phyloP scores from a whole-genome alignment of 2,329 filamentous ascomycete species.

The Leptodontidium sp. region DNA sequence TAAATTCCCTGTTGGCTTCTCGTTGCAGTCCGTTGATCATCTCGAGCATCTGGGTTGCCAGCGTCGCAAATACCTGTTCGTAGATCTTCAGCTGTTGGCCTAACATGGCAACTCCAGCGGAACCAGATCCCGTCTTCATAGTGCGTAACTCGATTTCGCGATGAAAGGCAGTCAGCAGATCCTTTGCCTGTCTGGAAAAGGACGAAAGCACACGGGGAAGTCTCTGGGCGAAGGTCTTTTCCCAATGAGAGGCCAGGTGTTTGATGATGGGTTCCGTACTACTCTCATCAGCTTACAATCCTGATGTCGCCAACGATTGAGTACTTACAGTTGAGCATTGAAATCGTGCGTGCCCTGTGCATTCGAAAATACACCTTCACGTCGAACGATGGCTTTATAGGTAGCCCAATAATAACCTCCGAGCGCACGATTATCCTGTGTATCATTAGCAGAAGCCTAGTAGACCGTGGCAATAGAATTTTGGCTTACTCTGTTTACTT shows the following conservation, averaged over 20 bases:
- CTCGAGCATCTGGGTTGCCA: slow-evolving; percentile 46
- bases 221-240: slow-evolving; percentile 50
- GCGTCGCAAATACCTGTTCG: slow-evolving; percentile 50
- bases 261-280: slow-evolving; percentile 37
- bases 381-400: slow-evolving; percentile 63
- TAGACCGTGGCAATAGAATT: background rate
- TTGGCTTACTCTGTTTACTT: slow-evolving; percentile 41
- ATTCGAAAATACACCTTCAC: slow-evolving; percentile 56
- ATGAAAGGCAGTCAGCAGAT: slow-evolving; percentile 52
- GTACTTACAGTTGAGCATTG: slow-evolving; percentile 47
- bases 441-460: background rate
- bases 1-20: slow-evolving; percentile 62
- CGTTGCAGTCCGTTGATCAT: slow-evolving; percentile 56
- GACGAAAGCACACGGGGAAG: slow-evolving; percentile 51
- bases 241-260: slow-evolving; percentile 39
- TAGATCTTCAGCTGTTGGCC: slow-evolving; percentile 49
- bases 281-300: background rate
- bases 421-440: slow-evolving; percentile 43
- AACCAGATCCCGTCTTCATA: slow-evolving; percentile 49
- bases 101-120: slow-evolving; percentile 50
- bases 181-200: slow-evolving; percentile 47
- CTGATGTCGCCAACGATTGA: background rate
- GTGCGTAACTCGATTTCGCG: slow-evolving; percentile 51
- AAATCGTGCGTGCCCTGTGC: slow-evolving; percentile 51
- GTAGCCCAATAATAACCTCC: slow-evolving; percentile 61